Conservation (phyloP, 768 basidiomycete genomes). For the Tephrocybe sp. region DNA sequence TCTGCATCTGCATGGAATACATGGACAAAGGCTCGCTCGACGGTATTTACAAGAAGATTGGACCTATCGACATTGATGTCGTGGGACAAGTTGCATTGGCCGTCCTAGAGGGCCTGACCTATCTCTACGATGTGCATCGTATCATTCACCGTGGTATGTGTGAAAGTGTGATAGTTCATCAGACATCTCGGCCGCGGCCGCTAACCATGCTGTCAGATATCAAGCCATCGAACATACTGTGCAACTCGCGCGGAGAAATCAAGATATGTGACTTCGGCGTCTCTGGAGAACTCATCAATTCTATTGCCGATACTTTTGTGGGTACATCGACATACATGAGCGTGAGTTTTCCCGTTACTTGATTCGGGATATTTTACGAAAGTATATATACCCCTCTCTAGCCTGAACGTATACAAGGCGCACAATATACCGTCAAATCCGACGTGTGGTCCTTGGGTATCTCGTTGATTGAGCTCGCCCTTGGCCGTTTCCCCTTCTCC, state of each 20-base stretch:
- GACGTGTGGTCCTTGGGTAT: conserved; percentile 99
- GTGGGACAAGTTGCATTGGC: conserved; percentile 94
- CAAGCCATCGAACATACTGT: conserved; percentile 97
- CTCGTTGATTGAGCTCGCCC: conserved; percentile 92
- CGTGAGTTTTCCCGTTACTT: conserved; percentile 47
- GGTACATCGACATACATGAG: conserved; percentile 99
- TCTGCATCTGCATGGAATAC: conserved; percentile 98
- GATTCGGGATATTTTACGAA: neutral
- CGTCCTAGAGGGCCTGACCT: conserved; percentile 92
- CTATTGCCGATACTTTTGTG: conserved; percentile 98
- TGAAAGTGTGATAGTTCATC: neutral
- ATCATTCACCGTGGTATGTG: conserved; percentile 97
- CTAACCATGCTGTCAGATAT: conserved; percentile 64
- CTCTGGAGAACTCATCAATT: conserved; percentile 97
- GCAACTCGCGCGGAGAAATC: conserved; percentile 91
- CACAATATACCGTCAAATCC: conserved; percentile 97
- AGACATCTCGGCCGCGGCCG: neutral
- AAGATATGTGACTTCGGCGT: conserved; percentile 99
- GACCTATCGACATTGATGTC: conserved; percentile 88
- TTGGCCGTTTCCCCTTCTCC: conserved; percentile 96
- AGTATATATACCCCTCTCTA: conserved; percentile 26
- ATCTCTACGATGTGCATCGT: conserved; percentile 94
- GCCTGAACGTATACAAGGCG: conserved; percentile 99
- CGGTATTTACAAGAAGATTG: conserved; percentile 93
- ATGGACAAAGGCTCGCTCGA: conserved; percentile 95